phyloP scores from a whole-genome alignment of 2,329 filamentous ascomycete genomes.

The Neocucurbitaria cava region DNA sequence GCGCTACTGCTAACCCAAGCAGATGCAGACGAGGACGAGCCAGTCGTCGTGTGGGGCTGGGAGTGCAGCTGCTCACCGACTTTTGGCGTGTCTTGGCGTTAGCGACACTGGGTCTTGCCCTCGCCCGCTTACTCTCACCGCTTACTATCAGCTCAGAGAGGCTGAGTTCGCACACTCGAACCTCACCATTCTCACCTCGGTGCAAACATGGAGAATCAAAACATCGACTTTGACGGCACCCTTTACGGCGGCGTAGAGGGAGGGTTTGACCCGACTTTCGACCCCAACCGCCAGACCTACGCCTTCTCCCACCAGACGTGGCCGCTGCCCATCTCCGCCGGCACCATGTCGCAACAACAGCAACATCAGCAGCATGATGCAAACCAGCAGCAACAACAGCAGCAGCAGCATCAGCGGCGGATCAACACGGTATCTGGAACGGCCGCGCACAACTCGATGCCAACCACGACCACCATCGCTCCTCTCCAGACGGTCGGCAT shows the following conservation, averaged over 20 bases:
- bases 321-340: constrained; percentile 48
- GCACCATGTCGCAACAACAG: constrained; percentile 39
- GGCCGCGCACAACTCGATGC: constrained; percentile 24
- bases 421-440: constrained; percentile 38
- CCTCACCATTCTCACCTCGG: constrained; percentile 27
- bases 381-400: constrained; percentile 24
- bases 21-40: constrained; percentile 16
- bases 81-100: constrained; percentile 18
- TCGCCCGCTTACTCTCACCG: constrained; percentile 36
- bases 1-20: constrained; percentile 26
- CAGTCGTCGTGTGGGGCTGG: constrained; percentile 18
- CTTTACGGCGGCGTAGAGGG: constrained; percentile 45
- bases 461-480: constrained; percentile 38
- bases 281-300: constrained; percentile 43
- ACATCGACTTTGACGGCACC: constrained; percentile 47
- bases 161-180: constrained; percentile 38
- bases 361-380: constrained; percentile 13
- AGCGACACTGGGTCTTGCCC: constrained; percentile 19
- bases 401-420: constrained; percentile 37
- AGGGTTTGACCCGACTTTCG: constrained; percentile 48
- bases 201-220: constrained; percentile 52
- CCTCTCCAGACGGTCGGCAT: constrained; percentile 45
- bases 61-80: constrained; percentile 12
- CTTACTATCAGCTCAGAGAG: constrained; percentile 44
- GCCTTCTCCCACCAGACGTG: constrained; percentile 43